Evolutionary conservation across 768 basidiomycete genomes (phyloP), one percentile per base, ranked within the genome.

Genomic region (Lyophyllum decastes): DNA sequence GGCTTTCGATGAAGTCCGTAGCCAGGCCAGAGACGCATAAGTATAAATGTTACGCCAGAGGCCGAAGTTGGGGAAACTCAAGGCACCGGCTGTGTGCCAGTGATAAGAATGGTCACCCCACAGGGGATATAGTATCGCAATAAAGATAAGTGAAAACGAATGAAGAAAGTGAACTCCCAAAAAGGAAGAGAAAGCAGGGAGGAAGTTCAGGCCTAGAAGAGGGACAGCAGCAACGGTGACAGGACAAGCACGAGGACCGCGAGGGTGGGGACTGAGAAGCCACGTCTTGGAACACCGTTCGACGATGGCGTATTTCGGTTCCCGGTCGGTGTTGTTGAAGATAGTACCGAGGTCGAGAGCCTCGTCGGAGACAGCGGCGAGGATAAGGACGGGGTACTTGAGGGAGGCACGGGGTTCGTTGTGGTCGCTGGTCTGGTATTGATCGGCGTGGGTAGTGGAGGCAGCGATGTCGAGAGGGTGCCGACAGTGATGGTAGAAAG

Each of bases 401-500:
- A 45, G 12, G 49, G 30, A 24, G 54, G 24, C n/a, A 33, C n/a
- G 4, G 47, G 21, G 33, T 51, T 50, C 30, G 49, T 44, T 8
- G 52, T n/a, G n/a, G n/a, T 43, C 27, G 25, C 52, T 0, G 40
- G 19, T 16, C 38, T 52, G 40, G 54, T 41, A 10, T 16, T 26
- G n/a, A 24, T 38, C 25, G 49, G 52, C 10, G 43, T 65, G 38
- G 51, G 55, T 52, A 57, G 64, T 38, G 62, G 63, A 4, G 57
- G 65, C 30, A 51, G 61, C 40, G 66, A 69, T 38, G 63, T 68
- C 46, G 68, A 67, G 16, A 72, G 61, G 2, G 65, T 69, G 44
- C 76, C 71, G 47, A 78, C 67, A 16, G 77, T 79, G 10, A 78
- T 73, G 0, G 80, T 73, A 11, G 79, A 69, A 11, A 83, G 73